Percentiles rank a stretch among this genome's conserved stretches.
phyloP scores from a whole-genome alignment of 257 asterid species.

The Oldenlandia corymbosa region DNA sequence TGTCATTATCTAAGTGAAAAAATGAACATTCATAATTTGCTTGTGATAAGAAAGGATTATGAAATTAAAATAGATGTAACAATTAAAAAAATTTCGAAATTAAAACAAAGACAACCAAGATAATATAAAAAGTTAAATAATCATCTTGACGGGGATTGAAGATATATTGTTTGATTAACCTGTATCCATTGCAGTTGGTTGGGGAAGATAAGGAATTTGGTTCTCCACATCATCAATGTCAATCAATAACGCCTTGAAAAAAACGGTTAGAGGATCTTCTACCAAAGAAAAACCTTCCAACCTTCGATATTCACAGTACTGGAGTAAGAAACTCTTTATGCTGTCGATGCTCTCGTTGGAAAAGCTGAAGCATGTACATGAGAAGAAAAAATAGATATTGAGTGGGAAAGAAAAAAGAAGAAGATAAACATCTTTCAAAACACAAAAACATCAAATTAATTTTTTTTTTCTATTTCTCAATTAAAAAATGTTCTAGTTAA shows the following conservation, averaged over 20 bases:
- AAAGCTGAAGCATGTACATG: constrained; percentile 29
- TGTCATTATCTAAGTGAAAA: constrained; percentile 14
- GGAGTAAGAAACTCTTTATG: constrained; percentile 54
- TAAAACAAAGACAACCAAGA: too few species aligned
- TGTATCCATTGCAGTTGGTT: constrained; percentile 23
- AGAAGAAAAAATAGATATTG: background rate
- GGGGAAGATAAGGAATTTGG: constrained; percentile 16
- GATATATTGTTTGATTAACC: constrained; percentile 23
- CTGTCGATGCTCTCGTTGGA: constrained; percentile 33
- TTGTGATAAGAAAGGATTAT: background rate
- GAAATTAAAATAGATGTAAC: too few species aligned
- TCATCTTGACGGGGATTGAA: too few species aligned
- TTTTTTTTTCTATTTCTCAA: too few species aligned
- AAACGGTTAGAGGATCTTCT: constrained; percentile 47
- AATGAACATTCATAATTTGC: background rate
- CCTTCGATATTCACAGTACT: constrained; percentile 49
- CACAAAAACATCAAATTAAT: too few species aligned
- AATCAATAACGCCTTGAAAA: constrained; percentile 50
- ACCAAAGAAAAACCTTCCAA: constrained; percentile 43
- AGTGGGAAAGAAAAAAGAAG: too few species aligned
- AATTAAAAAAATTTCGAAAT: too few species aligned
- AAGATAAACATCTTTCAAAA: too few species aligned
- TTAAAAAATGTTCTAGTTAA: too few species aligned
- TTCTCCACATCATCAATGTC: constrained; percentile 31
- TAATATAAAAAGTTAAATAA: too few species aligned